These are phyloP conservation scores for Salix dunnii DNA, from an alignment of 345 rosid species.

Conservation along the genomic window DNA sequence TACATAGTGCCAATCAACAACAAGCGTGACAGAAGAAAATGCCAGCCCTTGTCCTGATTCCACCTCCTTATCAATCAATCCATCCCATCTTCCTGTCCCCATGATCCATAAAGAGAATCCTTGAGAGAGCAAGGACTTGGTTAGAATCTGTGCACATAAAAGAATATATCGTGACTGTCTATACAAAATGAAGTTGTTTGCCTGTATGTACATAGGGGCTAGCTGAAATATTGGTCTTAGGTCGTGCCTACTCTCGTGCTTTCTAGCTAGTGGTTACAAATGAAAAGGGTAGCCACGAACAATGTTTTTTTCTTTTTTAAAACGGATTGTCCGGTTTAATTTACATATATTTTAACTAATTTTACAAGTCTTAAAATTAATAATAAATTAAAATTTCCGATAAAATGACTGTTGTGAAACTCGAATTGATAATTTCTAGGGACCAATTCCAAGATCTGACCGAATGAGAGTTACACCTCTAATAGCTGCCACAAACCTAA, in stretches of 20 bases:
- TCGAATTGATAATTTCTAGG: no score
- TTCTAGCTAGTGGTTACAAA: constrained; percentile 6
- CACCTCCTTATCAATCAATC: not conserved
- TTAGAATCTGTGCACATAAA: not conserved
- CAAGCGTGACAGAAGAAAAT: not conserved
- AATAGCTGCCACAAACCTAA: not conserved
- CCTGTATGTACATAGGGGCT: constrained; percentile 8
- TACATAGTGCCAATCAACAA: constrained; percentile 1
- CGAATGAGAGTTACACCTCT: no score
- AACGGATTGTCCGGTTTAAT: no score
- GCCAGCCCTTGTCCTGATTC: constrained; percentile 20
- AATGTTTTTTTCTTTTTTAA: not conserved
- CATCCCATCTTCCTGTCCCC: constrained; percentile 19
- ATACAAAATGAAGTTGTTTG: not conserved
- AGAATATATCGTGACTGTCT: no score
- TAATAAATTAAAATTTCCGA: no score
- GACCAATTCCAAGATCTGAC: no score
- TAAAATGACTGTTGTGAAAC: no score
- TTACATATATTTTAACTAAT: no score
- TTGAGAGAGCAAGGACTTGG: not conserved
- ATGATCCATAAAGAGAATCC: constrained; percentile 21
- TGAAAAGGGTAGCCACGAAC: constrained; percentile 17
- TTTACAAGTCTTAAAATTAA: no score
- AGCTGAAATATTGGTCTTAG: constrained; percentile 4
- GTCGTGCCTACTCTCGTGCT: constrained; percentile 3